A percentile compares a stretch with the other conserved stretches of the same genome.
phyloP scores from a whole-genome alignment of 2,329 filamentous ascomycete genomes.

The Teratosphaeria zuluensis region DNA sequence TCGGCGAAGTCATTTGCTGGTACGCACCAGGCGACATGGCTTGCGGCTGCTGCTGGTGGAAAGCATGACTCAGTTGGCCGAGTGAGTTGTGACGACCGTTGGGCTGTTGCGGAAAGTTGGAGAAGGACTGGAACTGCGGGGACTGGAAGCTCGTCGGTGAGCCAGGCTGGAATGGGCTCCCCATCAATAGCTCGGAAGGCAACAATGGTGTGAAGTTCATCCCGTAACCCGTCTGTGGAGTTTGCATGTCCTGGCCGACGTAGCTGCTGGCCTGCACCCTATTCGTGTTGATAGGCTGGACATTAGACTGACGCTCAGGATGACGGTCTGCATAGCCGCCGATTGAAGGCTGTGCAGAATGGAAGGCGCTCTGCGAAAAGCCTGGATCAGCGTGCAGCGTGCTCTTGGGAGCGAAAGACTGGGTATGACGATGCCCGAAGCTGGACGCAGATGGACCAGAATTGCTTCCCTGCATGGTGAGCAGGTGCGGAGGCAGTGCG shows the following conservation, averaged over 20 bases:
- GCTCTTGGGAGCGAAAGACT: constrained; percentile 64
- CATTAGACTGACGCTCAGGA: constrained; percentile 62
- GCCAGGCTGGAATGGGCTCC: constrained; percentile 92
- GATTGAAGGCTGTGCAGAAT: constrained; percentile 63
- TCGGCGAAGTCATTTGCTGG: constrained; percentile 76
- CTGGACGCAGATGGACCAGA: constrained; percentile 49
- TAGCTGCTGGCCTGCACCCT: constrained; percentile 40
- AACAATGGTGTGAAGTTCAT: constrained; percentile 98
- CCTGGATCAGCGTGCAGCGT: constrained; percentile 66
- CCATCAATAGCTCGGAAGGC: constrained; percentile 86
- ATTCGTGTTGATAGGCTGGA: constrained; percentile 87
- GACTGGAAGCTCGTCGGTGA: constrained; percentile 83
- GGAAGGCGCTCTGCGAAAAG: constrained; percentile 87
- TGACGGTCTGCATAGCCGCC: constrained; percentile 80
- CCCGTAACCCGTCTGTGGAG: constrained; percentile 80
- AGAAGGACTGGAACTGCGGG: constrained; percentile 81
- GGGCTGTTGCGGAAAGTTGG: constrained; percentile 60
- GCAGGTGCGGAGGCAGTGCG: constrained; percentile 72
- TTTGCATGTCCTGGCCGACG: constrained; percentile 59
- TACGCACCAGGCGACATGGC: constrained; percentile 72
- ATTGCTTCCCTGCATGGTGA: constrained; percentile 86
- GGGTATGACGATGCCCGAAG: constrained; percentile 41
- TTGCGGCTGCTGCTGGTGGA: constrained; percentile 45
- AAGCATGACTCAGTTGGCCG: constrained; percentile 58
- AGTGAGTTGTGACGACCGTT: constrained; percentile 36